Evolutionary conservation across 129 eudicot genomes (phyloP), one percentile per base, ranked within the genome.

Genomic region (Arctium lappa): DNA sequence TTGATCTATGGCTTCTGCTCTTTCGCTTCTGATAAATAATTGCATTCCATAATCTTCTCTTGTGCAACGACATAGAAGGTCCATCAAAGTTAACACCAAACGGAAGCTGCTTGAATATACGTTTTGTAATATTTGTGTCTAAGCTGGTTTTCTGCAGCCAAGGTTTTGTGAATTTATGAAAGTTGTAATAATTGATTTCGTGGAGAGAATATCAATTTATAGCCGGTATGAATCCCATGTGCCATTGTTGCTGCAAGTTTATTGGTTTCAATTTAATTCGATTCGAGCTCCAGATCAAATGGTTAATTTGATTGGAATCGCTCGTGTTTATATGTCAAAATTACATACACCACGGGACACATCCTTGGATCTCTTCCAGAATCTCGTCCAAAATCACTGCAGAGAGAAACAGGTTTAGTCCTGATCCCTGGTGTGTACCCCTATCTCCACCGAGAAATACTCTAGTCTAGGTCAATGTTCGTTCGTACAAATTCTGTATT

Each of bases 111-210:
- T 78, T 2, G 2, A 8, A 39, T 8, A 27, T 73, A 46, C 60
- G 74, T 48, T 62, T 42, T 31, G 70, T 80, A 72, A 48, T 53
- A 50, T 69, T 46, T 13, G 12, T 42, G 79, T 60, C 27, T 39
- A 50, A 76, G 38, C 78, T 38, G 73, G 79, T 38, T 9, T 33
- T 73, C 31, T 69, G 69, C 33, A 15, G 27, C 83, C 77, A 18
- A 33, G 33, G 33, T 60, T 38, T 78, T 79, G 76, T 84, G 84
- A 84, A 73, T 78, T 74, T 56, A 4, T 65, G 83, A 73, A 79
- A 84, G 6, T 74, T 33, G 34, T 38, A 33, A 63, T 38, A 33
- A 63, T 73, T n/a, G 37, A 44, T 72, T 83, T 78, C 78, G 68
- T 72, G 74, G 86, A 70, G 46, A 69, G 27, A 71, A 12, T 76